A percentile compares a stretch with the other conserved stretches of the same genome.
Conservation (phyloP, 306 rosid genomes). For the Dalbergia oliveri region DNA sequence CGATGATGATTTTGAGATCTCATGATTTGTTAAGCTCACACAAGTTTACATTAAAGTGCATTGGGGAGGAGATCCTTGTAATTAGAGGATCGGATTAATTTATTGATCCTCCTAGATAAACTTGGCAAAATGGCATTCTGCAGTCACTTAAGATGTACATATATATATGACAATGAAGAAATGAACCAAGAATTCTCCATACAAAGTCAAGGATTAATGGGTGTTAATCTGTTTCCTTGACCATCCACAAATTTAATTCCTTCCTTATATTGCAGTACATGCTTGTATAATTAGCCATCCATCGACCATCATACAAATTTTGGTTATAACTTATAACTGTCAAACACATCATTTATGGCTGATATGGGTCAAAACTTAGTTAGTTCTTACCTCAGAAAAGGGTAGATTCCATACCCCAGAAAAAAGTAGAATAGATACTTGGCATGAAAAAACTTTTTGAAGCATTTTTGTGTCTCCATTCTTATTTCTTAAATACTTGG, state of each 20-base stretch:
- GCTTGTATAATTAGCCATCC: neutral
- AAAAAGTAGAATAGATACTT: constrained; percentile 28
- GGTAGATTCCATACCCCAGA: constrained; percentile 5
- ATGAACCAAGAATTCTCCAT: constrained; percentile 8
- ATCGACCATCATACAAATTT: neutral
- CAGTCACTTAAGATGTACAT: too few relatives aligned
- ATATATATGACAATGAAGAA: neutral
- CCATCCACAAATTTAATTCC: neutral
- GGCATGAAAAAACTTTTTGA: constrained; percentile 2
- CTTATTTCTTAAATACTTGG: neutral
- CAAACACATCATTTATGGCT: neutral
- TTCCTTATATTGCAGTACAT: neutral
- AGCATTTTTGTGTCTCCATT: neutral
- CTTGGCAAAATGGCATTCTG: neutral
- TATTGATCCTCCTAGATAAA: neutral
- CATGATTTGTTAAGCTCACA: neutral
- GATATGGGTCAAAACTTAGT: neutral
- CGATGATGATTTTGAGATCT: neutral
- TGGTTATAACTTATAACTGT: neutral
- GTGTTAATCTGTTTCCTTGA: neutral
- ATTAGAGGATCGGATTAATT: neutral
- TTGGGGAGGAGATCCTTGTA: neutral
- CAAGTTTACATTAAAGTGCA: neutral
- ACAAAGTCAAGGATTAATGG: neutral
- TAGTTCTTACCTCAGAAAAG: neutral